Conservation (phyloP, 2,329 filamentous ascomycete species). For the Phaeoacremonium minimum region DNA sequence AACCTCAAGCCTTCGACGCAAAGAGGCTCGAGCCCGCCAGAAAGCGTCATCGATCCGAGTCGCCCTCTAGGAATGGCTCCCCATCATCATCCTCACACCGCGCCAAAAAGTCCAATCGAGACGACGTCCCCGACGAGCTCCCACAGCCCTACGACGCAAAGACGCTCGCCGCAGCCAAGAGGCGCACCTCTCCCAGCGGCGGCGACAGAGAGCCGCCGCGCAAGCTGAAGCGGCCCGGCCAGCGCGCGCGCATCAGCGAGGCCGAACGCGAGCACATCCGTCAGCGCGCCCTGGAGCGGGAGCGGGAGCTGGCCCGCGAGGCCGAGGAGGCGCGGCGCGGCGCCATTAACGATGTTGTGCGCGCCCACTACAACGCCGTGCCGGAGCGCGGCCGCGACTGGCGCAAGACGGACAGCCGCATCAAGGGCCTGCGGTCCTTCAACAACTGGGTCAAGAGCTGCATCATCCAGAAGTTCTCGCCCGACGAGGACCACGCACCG, state of each 20-base stretch:
- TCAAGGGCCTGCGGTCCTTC: slow-evolving; percentile 89
- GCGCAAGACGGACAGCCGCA: slow-evolving; percentile 89
- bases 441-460: slow-evolving; percentile 99
- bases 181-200: slow-evolving; percentile 44
- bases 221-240: slow-evolving; percentile 65
- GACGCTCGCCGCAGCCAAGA: slow-evolving; percentile 53
- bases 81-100: no score
- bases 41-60: slow-evolving; percentile 31
- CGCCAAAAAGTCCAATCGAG: no score
- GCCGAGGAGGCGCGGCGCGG: slow-evolving; percentile 37
- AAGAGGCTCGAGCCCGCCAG: slow-evolving; percentile 34
- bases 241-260: slow-evolving; percentile 62
- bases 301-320: slow-evolving; percentile 41
- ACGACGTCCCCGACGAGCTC: no score
- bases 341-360: slow-evolving; percentile 79
- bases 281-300: slow-evolving; percentile 50
- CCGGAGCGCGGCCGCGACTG: slow-evolving; percentile 91
- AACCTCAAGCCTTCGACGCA: slow-evolving; percentile 34
- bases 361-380: slow-evolving; percentile 93
- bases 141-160: slow-evolving; percentile 59
- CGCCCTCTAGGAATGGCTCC: no score
- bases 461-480: slow-evolving; percentile 93
- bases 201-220: slow-evolving; percentile 42
- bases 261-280: slow-evolving; percentile 65
- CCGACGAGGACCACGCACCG: slow-evolving; percentile 67